These are phyloP conservation scores for Fusarium mangiferae DNA, from an alignment of 2,329 filamentous ascomycete genomes.

Conservation along the genomic window DNA sequence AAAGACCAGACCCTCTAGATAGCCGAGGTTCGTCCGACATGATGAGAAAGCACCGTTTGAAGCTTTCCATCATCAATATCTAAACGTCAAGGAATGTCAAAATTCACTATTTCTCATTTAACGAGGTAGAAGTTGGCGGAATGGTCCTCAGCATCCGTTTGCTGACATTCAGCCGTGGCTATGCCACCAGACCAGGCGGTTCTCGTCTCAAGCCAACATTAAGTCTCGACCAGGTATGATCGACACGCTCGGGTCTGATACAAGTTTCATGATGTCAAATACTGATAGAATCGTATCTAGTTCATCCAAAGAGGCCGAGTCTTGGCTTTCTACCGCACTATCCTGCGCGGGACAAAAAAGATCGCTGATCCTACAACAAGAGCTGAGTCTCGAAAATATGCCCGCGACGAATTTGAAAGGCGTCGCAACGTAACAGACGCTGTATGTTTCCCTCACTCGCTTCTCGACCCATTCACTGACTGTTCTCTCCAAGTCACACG, in stretches of 20 bases:
- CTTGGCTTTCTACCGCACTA: conserved; percentile 66
- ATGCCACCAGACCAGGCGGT: conserved; percentile 46
- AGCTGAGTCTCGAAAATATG: conserved; percentile 66
- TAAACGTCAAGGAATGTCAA: conserved; percentile 8
- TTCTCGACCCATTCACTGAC: conserved; percentile 8
- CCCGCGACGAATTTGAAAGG: conserved; percentile 69
- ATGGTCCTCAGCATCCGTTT: conserved; percentile 44
- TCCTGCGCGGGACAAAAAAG: conserved; percentile 63
- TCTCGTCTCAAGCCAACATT: conserved; percentile 53
- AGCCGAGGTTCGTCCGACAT: conserved; percentile 35
- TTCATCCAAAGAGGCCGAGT: conserved; percentile 68
- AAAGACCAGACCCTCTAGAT: conserved; percentile 11
- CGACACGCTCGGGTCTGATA: not conserved
- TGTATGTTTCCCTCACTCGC: conserved; percentile 51
- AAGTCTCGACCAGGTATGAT: conserved; percentile 67
- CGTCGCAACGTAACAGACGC: conserved; percentile 66
- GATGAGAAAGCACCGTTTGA: conserved; percentile 20
- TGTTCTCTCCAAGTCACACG: conserved; percentile 58
- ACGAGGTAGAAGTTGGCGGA: conserved; percentile 37
- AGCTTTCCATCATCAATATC: conserved; percentile 31
- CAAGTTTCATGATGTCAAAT: not conserved
- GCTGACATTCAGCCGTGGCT: conserved; percentile 47
- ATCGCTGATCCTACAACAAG: conserved; percentile 63
- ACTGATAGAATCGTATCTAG: conserved; percentile 48
- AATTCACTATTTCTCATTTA: conserved; percentile 6